Evolutionary conservation across 2,329 filamentous ascomycete genomes (phyloP).

Genomic region (Xylariaceae sp.): DNA sequence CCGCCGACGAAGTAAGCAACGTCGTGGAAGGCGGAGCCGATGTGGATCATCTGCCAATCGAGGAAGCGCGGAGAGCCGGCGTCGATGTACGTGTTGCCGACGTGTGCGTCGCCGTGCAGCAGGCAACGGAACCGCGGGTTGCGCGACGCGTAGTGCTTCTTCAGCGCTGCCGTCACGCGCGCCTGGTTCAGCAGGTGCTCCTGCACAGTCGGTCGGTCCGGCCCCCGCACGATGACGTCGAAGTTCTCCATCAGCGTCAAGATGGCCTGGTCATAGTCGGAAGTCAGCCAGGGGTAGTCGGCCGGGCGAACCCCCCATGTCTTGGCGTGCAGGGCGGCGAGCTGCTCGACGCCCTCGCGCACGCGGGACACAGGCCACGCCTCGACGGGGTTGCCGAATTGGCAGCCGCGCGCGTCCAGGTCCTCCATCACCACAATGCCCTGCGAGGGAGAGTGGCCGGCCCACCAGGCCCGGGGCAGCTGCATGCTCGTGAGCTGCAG

Average conservation of each 20-base stretch:
- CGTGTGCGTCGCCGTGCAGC: slow-evolving; percentile 33
- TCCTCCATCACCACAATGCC: slow-evolving; percentile 28
- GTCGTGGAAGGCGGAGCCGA: slow-evolving; percentile 34
- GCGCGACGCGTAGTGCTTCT: slow-evolving; percentile 28
- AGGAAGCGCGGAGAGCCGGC: slow-evolving; percentile 29
- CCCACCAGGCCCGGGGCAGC: slow-evolving; percentile 23
- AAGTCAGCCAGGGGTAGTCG: slow-evolving; percentile 29
- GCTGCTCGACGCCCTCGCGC: slow-evolving; percentile 29
- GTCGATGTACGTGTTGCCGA: slow-evolving; percentile 32
- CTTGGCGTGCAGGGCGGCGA: slow-evolving; percentile 31
- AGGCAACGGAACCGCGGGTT: slow-evolving; percentile 32
- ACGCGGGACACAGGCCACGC: slow-evolving; percentile 22
- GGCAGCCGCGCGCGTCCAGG: slow-evolving; percentile 18
- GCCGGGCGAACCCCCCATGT: slow-evolving; percentile 24
- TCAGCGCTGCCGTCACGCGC: slow-evolving; percentile 28
- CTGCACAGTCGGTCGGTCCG: slow-evolving; percentile 25
- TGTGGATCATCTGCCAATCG: slow-evolving; percentile 34
- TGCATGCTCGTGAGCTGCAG: slow-evolving; percentile 20
- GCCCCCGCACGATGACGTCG: slow-evolving; percentile 20
- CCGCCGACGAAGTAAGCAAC: slow-evolving; percentile 32
- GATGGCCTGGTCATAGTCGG: slow-evolving; percentile 27
- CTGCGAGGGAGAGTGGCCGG: slow-evolving; percentile 19
- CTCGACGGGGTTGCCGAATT: slow-evolving; percentile 20
- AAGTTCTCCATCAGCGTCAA: slow-evolving; percentile 25
- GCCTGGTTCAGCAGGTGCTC: slow-evolving; percentile 25